Base-by-base conservation (phyloP, 2,329 filamentous ascomycete genomes). In the Emericellopsis cladophorae region DNA sequence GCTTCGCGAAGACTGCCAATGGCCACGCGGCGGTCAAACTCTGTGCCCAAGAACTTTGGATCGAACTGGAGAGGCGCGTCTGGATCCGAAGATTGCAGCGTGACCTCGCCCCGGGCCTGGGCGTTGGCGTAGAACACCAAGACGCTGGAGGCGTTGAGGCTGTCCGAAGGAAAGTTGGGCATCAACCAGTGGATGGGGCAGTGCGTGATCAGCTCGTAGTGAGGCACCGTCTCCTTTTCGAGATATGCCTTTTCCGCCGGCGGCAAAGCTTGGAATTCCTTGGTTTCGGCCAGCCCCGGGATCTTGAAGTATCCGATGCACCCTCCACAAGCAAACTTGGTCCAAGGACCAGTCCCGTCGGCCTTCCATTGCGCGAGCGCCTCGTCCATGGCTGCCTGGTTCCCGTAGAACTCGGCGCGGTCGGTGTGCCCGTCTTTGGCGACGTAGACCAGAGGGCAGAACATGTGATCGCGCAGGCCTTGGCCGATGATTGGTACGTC, bases 391-490 rank as follows among this genome's bases (percentile, higher is more conserved):
- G 53, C 57, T 4, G 58, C 48, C 18, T 61, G 45, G 46, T 64
- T 54, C 9, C 58, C 54, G 54, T 67, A 74, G 50, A 72, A 74
- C 0, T 54, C 48, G 3, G 60, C 58, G 1, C 68, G 64, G 14
- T 63, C 58, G 4, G 65, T 67, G 38, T 55, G 64, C 4, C 57
- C 56, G 3, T 62, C 56, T 1, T 59, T 61, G 10, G 65, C 61
- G 4, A 57, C 56, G 42, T 66, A 60, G 4, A 58, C 58, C 0
- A 66, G 42, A 4, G 55, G 55, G 4, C 51, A 51, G 45, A 66
- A 64, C 59, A 70, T 66, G 51, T 79, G 75, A 51, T 79, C 75
- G 46, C 72, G 62, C 23, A 79, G 62, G 54, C 79, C 79, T 57
- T 74, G 67, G 42, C 75, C 75, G 9, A 79, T 73, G 39, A 71